These are phyloP conservation scores for Sporopachydermia lactativora DNA, from an alignment of 805 yeast species.

Conservation along the genomic window DNA sequence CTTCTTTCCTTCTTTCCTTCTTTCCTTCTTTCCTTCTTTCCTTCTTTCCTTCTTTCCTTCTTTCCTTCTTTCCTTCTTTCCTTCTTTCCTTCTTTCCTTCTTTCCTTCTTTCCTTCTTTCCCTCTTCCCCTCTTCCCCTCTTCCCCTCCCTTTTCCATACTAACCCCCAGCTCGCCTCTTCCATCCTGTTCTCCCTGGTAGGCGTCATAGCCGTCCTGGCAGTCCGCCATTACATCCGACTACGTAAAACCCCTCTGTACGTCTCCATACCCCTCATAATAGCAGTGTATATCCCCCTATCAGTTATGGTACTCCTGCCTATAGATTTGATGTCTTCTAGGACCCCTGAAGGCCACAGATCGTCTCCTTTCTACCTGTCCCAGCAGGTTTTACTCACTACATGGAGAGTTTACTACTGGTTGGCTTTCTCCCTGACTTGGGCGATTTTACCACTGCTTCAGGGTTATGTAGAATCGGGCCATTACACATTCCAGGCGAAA, in stretches of 20 bases:
- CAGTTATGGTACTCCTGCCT: conserved; percentile 61
- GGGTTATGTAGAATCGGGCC: conserved; percentile 60
- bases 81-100: no score
- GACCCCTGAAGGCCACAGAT: conserved; percentile 22
- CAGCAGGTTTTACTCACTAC: conserved; percentile 32
- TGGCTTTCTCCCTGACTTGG: conserved; percentile 73
- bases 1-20: no score
- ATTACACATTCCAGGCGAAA: conserved; percentile 31
- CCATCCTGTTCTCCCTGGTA: conserved; percentile 11
- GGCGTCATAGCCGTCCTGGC: conserved; percentile 21
- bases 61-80: no score
- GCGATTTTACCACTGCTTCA: conserved; percentile 56
- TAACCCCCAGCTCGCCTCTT: background rate
- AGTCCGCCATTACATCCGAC: conserved; percentile 22
- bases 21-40: no score
- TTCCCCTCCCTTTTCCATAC: background rate
- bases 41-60: no score
- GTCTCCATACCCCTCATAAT: conserved; percentile 33
- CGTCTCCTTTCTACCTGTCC: conserved; percentile 33
- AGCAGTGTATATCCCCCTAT: conserved; percentile 62
- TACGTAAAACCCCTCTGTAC: conserved; percentile 25
- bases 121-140: background rate
- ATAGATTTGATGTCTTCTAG: conserved; percentile 50
- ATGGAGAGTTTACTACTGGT: conserved; percentile 75
- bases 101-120: background rate